Evolutionary conservation across 2,329 filamentous ascomycete species (phyloP).

Genomic region (Aspergillus sp.): DNA sequence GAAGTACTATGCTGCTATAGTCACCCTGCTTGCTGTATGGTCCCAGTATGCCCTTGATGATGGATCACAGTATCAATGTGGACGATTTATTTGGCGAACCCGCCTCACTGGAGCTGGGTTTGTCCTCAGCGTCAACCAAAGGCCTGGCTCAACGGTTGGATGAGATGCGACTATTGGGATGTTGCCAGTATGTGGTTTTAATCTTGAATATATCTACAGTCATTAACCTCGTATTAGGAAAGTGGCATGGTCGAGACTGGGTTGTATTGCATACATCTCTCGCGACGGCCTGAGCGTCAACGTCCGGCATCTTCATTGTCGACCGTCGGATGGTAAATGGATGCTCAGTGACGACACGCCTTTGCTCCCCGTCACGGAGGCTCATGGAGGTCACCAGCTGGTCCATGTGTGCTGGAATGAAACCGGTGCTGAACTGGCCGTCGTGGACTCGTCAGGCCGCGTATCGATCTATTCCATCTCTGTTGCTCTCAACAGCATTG

Average conservation of each 20-base stretch:
- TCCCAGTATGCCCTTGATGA: constrained; percentile 44
- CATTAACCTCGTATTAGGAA: constrained; percentile 44
- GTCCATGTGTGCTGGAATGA: constrained; percentile 79
- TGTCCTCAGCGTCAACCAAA: constrained; percentile 49
- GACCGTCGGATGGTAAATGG: constrained; percentile 65
- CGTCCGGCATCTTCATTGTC: constrained; percentile 63
- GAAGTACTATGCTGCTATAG: background rate
- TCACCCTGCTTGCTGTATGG: background rate
- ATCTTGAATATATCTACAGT: no score
- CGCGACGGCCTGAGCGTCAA: constrained; percentile 62
- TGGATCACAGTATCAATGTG: constrained; percentile 53
- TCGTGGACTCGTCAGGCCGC: constrained; percentile 70
- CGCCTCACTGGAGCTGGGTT: constrained; percentile 49
- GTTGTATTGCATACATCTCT: constrained; percentile 74
- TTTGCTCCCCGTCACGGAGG: constrained; percentile 52
- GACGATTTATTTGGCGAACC: constrained; percentile 69
- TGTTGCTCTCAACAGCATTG: constrained; percentile 65
- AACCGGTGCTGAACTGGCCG: constrained; percentile 68
- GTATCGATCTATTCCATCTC: constrained; percentile 66
- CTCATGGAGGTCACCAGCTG: constrained; percentile 57
- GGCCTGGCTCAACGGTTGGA: constrained; percentile 66
- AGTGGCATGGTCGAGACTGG: constrained; percentile 79
- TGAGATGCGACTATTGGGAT: constrained; percentile 66
- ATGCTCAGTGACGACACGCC: constrained; percentile 63
- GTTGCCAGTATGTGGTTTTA: constrained; percentile 61